These are phyloP conservation scores for Sonneratia alba DNA, from an alignment of 345 rosid genomes.

Conservation along the genomic window DNA sequence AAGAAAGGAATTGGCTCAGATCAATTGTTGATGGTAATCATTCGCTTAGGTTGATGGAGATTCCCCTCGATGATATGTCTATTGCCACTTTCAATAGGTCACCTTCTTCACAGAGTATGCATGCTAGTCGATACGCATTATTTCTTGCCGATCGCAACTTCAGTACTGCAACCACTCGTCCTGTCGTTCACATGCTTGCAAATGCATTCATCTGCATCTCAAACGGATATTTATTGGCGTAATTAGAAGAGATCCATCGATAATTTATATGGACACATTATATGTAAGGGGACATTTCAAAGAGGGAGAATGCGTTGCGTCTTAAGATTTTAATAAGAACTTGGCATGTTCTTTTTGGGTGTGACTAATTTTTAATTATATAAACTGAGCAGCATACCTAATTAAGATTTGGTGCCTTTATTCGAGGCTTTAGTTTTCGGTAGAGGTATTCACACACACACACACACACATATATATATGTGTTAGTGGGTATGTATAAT, in stretches of 20 bases:
- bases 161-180: too few relatives aligned
- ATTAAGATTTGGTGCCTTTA: neutral
- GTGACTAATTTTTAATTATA: neutral
- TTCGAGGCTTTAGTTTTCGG: neutral
- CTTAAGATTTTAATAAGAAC: neutral
- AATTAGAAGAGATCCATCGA: too few relatives aligned
- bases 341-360: neutral
- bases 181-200: too few relatives aligned
- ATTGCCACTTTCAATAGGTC: neutral
- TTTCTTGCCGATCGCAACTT: neutral
- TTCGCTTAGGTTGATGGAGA: neutral
- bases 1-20: neutral
- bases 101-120: neutral
- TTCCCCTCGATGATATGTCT: neutral
- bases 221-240: too few relatives aligned
- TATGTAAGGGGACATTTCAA: too few relatives aligned
- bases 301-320: neutral
- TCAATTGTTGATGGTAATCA: neutral
- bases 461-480: neutral
- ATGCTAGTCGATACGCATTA: neutral
- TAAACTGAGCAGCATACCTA: neutral
- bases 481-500: too few relatives aligned
- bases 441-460: neutral
- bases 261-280: too few relatives aligned
- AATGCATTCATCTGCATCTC: too few relatives aligned